Conservation (phyloP, 768 basidiomycete species). For the Cytidiella melzeri region DNA sequence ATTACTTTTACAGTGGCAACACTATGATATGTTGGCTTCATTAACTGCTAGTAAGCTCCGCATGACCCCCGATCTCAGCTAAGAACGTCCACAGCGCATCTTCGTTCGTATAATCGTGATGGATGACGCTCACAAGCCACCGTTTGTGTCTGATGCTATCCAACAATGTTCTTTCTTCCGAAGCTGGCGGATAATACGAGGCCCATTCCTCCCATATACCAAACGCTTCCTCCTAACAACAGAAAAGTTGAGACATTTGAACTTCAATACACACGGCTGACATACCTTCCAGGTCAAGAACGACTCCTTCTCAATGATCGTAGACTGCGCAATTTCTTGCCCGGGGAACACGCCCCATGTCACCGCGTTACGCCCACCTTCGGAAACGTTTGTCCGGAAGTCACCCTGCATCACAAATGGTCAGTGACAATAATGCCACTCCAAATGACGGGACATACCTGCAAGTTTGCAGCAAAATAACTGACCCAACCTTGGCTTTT, state of each 20-base stretch:
- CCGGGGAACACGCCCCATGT: slow-evolving; percentile 99
- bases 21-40: too few relatives aligned
- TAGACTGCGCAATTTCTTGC: slow-evolving; percentile 92
- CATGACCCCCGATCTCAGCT: slow-evolving; percentile 30
- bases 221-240: slow-evolving; percentile 84
- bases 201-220: slow-evolving; percentile 96
- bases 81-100: slow-evolving; percentile 84
- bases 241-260: background rate
- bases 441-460: slow-evolving; percentile 43
- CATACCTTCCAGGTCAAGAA: slow-evolving; percentile 96
- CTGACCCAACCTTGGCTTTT: slow-evolving; percentile 65
- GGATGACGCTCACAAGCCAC: slow-evolving; percentile 90
- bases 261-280: background rate
- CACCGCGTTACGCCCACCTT: slow-evolving; percentile 84
- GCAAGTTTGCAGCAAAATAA: slow-evolving; percentile 78
- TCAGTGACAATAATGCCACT: background rate
- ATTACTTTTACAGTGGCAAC: too few relatives aligned
- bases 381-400: slow-evolving; percentile 69
- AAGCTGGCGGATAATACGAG: slow-evolving; percentile 71
- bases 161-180: slow-evolving; percentile 66
- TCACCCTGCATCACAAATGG: slow-evolving; percentile 53
- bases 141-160: slow-evolving; percentile 63
- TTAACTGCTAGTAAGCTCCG: too few relatives aligned
- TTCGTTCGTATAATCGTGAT: slow-evolving; percentile 85
- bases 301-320: slow-evolving; percentile 91